Evolutionary conservation across 2,329 filamentous ascomycete genomes (phyloP).

Genomic region (Talaromyces sp.): DNA sequence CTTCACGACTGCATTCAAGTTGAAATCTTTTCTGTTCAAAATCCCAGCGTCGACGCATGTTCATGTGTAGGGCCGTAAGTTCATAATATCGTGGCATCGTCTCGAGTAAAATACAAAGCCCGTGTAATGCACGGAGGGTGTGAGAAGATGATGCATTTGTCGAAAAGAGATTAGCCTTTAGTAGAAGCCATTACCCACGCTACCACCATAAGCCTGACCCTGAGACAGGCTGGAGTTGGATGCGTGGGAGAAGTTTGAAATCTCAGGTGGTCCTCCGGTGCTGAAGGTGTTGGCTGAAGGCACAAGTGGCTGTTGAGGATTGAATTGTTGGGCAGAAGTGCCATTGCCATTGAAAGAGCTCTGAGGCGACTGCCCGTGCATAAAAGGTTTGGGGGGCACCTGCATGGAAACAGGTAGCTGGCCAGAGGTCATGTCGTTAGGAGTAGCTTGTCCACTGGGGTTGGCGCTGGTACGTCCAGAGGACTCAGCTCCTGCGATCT

Average conservation of each 20-base stretch:
- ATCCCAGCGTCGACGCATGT: slow-evolving; percentile 14
- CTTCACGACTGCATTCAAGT: slow-evolving; percentile 10
- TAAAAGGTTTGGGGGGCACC: slow-evolving; percentile 28
- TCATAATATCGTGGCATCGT: slow-evolving; percentile 38
- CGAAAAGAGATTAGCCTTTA: slow-evolving; percentile 21
- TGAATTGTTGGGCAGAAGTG: slow-evolving; percentile 26
- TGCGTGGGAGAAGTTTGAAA: slow-evolving; percentile 32
- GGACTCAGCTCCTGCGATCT: slow-evolving; percentile 63
- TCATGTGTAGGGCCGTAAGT: slow-evolving; percentile 20
- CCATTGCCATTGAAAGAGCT: slow-evolving; percentile 25
- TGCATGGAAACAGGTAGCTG: slow-evolving; percentile 34
- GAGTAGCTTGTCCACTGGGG: slow-evolving; percentile 38
- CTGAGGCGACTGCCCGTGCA: slow-evolving; percentile 26
- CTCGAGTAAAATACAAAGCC: slow-evolving; percentile 37
- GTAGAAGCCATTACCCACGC: slow-evolving; percentile 29
- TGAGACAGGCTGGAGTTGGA: slow-evolving; percentile 28
- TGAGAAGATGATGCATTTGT: slow-evolving; percentile 9
- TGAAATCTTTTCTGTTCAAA: slow-evolving; percentile 15
- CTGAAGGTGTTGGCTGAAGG: slow-evolving; percentile 20
- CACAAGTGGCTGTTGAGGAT: slow-evolving; percentile 14
- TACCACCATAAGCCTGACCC: slow-evolving; percentile 26
- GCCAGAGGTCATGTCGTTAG: slow-evolving; percentile 38
- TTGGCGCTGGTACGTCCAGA: slow-evolving; percentile 37
- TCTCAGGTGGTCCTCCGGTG: slow-evolving; percentile 26
- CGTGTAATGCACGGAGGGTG: slow-evolving; percentile 20